phyloP scores from a whole-genome alignment of 371 early-diverging fungal species.

The Mortierella sp. region DNA sequence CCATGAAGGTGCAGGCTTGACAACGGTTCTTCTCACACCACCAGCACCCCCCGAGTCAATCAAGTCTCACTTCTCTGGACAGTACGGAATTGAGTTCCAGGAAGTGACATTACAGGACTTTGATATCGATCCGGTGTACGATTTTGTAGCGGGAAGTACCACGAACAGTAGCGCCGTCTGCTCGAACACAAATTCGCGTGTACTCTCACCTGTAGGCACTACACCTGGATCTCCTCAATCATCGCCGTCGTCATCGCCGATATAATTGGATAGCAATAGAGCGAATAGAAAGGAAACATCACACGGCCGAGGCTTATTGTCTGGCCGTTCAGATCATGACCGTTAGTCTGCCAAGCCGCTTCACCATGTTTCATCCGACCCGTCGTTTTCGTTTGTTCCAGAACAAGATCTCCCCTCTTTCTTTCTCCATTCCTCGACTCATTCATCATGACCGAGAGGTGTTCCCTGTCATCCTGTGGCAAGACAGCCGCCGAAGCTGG shows the following conservation, averaged over 20 bases:
- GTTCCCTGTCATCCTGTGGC: no score
- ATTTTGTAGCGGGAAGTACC: constrained; percentile 25
- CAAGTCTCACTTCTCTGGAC: constrained; percentile 42
- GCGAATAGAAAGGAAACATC: no score
- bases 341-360: no score
- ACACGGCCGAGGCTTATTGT: no score
- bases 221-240: constrained; percentile 29
- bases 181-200: constrained; percentile 8
- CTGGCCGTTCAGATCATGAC: no score
- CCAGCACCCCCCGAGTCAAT: constrained; percentile 50
- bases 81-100: constrained; percentile 50
- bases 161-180: constrained; percentile 3
- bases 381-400: no score
- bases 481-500: no score
- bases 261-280: no score
- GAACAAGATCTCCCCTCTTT: no score
- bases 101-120: constrained; percentile 39
- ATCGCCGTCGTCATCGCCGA: constrained; percentile 4
- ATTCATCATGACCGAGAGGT: no score
- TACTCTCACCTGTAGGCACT: constrained; percentile 32
- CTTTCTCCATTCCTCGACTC: no score
- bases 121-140: constrained; percentile 45
- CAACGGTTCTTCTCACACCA: constrained; percentile 45
- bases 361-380: no score
- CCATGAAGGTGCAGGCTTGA: constrained; percentile 42